Base-by-base conservation (phyloP, 1,139 yeast genomes). In the Spencermartinsiella ligniputridi region DNA sequence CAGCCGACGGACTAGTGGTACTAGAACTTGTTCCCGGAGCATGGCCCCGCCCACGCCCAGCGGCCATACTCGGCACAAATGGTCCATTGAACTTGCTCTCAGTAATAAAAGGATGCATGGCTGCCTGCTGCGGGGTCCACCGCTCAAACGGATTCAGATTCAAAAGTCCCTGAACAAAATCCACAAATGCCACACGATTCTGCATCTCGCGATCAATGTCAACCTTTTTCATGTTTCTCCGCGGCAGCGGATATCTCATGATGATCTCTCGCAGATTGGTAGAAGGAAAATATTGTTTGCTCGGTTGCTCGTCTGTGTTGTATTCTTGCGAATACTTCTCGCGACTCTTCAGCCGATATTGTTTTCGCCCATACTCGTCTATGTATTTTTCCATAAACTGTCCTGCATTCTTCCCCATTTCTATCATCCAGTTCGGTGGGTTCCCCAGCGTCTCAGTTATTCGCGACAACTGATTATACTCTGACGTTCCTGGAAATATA, bases 371-470 rank as follows among this genome's bases (percentile, higher is more conserved):
- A 45, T 57, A 55, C 36, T 62, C 63, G 39, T 65, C 70, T 41
- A 49, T 70, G 48, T 54, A 65, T 66, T 51, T 73, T 67, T 53
- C 75, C 64, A 92, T 76, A 58, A 85, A 92, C 53, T 83, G 81
- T 40, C 73, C 68, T 1, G 96, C 75, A 60, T 83, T 88, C 55
- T 88, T 82, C 18, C 98, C 98, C 78, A 88, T 88, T 54, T 90
- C 97, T 55, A 92, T 74, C 98, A 92, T 92, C 84, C 96, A 95
- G 29, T 84, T 70, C 3, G 97, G 97, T 16, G 98, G 98, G 54
- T 73, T 67, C 0, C 96, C 97, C 48, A 90, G 66, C 70, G 90
- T 85, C 42, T 85, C 85, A 3, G 83, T 79, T 38, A 92, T 89
- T 56, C 96, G 79, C 56, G 81, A 75, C 38, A 94, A 69, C 64